phyloP scores from a whole-genome alignment of 129 eudicot genomes.

The Flaveria linearis region DNA sequence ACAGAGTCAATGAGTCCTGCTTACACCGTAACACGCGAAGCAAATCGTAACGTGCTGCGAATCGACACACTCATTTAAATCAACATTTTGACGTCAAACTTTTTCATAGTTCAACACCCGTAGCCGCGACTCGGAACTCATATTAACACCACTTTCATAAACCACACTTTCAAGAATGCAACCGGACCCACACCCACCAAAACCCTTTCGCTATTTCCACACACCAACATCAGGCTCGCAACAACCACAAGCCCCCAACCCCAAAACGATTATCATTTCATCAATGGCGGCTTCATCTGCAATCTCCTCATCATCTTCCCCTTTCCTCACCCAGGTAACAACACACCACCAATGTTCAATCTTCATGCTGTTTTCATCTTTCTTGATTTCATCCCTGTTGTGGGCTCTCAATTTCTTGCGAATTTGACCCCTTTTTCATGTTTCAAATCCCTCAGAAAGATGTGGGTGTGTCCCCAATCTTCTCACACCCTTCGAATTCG shows the following conservation, averaged over 20 bases:
- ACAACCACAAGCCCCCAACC: not conserved
- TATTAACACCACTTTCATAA: no score
- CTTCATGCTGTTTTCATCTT: not conserved
- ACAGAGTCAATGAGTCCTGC: no score
- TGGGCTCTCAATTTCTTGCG: not conserved
- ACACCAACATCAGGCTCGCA: not conserved
- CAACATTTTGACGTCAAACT: no score
- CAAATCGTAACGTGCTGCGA: no score
- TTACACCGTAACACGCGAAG: no score
- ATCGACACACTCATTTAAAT: no score
- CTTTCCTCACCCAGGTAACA: conserved; percentile 52
- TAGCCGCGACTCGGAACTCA: no score
- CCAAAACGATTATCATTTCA: not conserved
- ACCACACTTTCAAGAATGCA: no score
- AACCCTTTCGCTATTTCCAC: not conserved
- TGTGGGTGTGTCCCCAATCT: conserved; percentile 58
- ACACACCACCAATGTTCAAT: not conserved
- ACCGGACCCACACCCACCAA: not conserved
- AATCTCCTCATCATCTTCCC: conserved; percentile 46
- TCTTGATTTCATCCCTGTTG: conserved; percentile 6
- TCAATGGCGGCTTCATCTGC: conserved; percentile 68
- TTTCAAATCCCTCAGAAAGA: conserved; percentile 49
- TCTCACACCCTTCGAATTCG: conserved; percentile 40
- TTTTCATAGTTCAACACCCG: no score
- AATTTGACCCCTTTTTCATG: not conserved